Evolutionary conservation across 345 rosid genomes (phyloP).

Genomic region (Stellera chamaejasme): DNA sequence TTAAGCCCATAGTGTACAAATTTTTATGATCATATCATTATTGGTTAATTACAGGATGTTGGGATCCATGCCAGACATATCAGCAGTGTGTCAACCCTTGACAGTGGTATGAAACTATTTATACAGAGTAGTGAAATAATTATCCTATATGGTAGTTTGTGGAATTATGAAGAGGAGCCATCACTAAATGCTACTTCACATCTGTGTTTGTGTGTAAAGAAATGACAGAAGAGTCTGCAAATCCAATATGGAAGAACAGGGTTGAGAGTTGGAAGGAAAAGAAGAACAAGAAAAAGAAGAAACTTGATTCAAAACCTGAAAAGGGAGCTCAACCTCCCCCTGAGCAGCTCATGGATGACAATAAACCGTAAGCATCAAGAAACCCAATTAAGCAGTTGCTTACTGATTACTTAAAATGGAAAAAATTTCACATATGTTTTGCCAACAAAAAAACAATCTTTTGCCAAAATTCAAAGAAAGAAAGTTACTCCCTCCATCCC

Average conservation of each 20-base stretch:
- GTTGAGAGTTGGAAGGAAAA: constrained; percentile 98
- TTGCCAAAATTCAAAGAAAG: no score
- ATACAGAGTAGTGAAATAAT: background rate
- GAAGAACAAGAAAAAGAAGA: constrained; percentile 85
- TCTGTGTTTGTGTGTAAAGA: constrained; percentile 33
- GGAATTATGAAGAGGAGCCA: constrained; percentile 2
- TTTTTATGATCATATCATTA: background rate
- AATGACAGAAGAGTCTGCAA: constrained; percentile 72
- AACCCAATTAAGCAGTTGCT: no score
- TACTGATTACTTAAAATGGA: no score
- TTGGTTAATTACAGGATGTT: constrained; percentile 44
- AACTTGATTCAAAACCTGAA: constrained; percentile 46
- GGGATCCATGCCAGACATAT: constrained; percentile 92
- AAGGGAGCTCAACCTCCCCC: constrained; percentile 57
- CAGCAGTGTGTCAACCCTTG: constrained; percentile 82
- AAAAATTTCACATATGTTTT: no score
- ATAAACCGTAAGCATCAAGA: constrained; percentile 33
- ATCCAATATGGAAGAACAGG: constrained; percentile 95
- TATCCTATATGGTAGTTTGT: background rate
- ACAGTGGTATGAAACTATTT: constrained; percentile 55
- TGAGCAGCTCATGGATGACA: constrained; percentile 87
- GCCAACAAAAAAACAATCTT: no score
- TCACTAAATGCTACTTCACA: background rate
- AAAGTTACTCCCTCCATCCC: no score
- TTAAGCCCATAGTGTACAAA: no score